These are phyloP conservation scores for Abrus pulchellus DNA, from an alignment of 306 rosid genomes.

Conservation along the genomic window DNA sequence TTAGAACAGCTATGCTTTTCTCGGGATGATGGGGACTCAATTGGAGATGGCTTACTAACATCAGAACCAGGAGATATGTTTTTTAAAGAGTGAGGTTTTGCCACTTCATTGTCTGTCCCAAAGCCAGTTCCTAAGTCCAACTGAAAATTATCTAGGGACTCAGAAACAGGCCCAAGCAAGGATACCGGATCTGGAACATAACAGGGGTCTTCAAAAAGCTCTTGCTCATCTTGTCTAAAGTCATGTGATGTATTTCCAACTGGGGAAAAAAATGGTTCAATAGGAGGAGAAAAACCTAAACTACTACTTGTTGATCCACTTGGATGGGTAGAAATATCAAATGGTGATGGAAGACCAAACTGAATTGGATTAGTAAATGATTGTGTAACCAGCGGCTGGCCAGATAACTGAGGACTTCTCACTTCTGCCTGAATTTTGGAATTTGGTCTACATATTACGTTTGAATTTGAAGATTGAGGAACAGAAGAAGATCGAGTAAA, in stretches of 20 bases:
- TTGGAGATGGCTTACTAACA: constrained; percentile 86
- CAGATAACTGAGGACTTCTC: constrained; percentile 65
- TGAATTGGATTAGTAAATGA: constrained; percentile 84
- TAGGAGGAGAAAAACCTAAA: constrained; percentile 87
- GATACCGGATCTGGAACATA: constrained; percentile 89
- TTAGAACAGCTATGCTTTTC: constrained; percentile 76
- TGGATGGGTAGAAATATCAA: constrained; percentile 67
- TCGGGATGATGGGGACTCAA: constrained; percentile 91
- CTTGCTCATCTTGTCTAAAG: constrained; percentile 77
- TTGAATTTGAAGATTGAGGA: constrained; percentile 69
- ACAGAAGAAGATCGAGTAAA: constrained; percentile 81
- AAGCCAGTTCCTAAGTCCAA: constrained; percentile 76
- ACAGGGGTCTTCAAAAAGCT: constrained; percentile 96
- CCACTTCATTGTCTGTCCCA: constrained; percentile 62
- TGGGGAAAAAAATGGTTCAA: constrained; percentile 76
- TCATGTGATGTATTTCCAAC: constrained; percentile 67
- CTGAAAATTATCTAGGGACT: constrained; percentile 93
- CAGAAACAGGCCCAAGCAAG: constrained; percentile 96
- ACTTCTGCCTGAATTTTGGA: constrained; percentile 71
- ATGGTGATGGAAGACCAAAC: constrained; percentile 94
- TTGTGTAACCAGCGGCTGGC: constrained; percentile 66
- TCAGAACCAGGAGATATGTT: constrained; percentile 70
- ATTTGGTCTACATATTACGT: constrained; percentile 89
- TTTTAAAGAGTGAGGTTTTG: constrained; percentile 67
- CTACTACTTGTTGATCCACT: constrained; percentile 64